Percentiles rank a stretch among this genome's conserved stretches.
phyloP scores from a whole-genome alignment of 2,329 filamentous ascomycete genomes.

The Berkeleyomyces basicola region DNA sequence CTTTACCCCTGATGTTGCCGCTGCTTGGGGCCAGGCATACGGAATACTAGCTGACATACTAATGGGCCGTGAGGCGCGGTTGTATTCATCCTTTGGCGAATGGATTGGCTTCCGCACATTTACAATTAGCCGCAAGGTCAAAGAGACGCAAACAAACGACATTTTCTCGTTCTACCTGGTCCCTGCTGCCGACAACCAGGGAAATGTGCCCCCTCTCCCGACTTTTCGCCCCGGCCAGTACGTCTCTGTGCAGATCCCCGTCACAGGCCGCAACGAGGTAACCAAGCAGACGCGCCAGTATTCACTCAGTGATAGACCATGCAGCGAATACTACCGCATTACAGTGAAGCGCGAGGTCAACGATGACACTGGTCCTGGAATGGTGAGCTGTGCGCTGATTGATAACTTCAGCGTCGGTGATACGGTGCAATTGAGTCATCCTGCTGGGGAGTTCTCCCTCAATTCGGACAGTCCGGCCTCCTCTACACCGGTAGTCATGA shows the following conservation, averaged over 20 bases:
- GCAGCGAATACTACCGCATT: constrained; percentile 47
- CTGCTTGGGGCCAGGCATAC: constrained; percentile 59
- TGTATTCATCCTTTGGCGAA: constrained; percentile 36
- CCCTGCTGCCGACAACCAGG: constrained; percentile 37
- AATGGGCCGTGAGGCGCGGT: constrained; percentile 43
- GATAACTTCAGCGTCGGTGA: constrained; percentile 31
- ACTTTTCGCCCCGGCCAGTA: constrained; percentile 56
- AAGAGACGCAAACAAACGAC: constrained; percentile 32
- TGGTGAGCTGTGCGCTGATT: constrained; percentile 39
- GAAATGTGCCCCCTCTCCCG: constrained; percentile 29
- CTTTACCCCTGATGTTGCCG: constrained; percentile 47
- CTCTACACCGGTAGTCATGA: constrained; percentile 41
- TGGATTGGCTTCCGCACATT: constrained; percentile 35
- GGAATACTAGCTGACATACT: constrained; percentile 54
- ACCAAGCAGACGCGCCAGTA: constrained; percentile 59
- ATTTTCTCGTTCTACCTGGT: constrained; percentile 56
- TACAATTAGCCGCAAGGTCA: constrained; percentile 41
- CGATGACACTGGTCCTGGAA: constrained; percentile 25
- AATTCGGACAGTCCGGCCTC: constrained; percentile 26
- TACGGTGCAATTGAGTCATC: constrained; percentile 37
- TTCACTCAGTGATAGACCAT: constrained; percentile 45
- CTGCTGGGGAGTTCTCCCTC: constrained; percentile 45
- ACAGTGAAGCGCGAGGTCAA: constrained; percentile 52
- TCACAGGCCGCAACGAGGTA: constrained; percentile 31
- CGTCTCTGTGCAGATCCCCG: constrained; percentile 44